Evolutionary conservation across 2,329 filamentous ascomycete genomes (phyloP), one percentile per base, ranked within the genome.

Genomic region (Plectosphaerella cucumerina): DNA sequence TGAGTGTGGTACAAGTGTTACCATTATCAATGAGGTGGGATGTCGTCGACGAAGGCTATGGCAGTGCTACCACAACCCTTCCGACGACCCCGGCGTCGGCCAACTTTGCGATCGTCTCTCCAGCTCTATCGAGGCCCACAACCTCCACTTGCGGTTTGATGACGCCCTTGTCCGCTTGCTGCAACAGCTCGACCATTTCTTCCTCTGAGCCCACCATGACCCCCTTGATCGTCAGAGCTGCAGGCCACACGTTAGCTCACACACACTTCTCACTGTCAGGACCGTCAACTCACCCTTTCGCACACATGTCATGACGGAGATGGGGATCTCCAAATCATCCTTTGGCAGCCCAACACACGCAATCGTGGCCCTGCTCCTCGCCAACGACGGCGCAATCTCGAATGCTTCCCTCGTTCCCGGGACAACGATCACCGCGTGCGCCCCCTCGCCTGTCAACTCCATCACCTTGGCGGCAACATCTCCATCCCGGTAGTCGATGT

Each of bases 401-500:
- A 66, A 67, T 0, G 65, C 65, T 0, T 56, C 56, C 26, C 63
- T 56, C 0, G 65, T 57, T 0, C 55, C 64, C 0, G 65, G 56
- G 0, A 65, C 64, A 0, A 67, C 62, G 1, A 67, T 4, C 0
- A 60, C 49, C 5, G 61, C 64, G 3, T 60, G 56, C 1, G 63
- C 63, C 0, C 63, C 65, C 11, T 67, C 65, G 3, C 39, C 39
- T 0, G 64, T 66, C 0, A 67, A 17, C 0, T 53, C 44, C n/a
- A 53, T 62, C 0, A 67, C 59, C 1, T 21, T 53, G 2, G 41
- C 49, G 11, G 60, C 59, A 0, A 65, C 55, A 2, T 63, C 50
- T 0, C 63, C 61, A 0, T 6, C n/a, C 0, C 1, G 1, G 18
- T 63, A 68, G 34, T 68, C 64, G 6, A 68, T 31, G 1, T 64